Evolutionary conservation across 345 rosid species (phyloP).

Genomic region (Schrenkiella parvula): DNA sequence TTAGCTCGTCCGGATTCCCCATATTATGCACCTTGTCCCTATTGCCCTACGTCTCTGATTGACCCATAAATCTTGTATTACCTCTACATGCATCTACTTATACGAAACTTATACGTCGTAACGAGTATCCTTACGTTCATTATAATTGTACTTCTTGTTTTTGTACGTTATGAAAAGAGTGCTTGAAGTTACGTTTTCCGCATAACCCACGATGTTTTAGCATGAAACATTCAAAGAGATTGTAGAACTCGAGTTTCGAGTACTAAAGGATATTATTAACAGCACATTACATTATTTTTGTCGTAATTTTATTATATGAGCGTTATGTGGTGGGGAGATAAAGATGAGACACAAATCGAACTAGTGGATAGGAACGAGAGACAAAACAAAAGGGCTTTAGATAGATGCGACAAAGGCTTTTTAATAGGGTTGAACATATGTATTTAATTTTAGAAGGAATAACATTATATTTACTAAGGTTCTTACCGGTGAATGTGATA

Average conservation of each 20-base stretch:
- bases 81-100: background rate
- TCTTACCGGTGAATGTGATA: background rate
- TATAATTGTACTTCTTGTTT: background rate
- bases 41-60: background rate
- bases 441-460: background rate
- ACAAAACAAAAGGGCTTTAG: constrained; percentile 8
- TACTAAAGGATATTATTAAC: background rate
- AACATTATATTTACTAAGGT: background rate
- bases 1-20: constrained; percentile 20
- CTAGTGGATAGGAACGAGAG: constrained; percentile 25
- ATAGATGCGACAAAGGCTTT: background rate
- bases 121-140: background rate
- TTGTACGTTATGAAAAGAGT: background rate
- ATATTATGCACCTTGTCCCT: constrained; percentile 25
- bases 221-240: background rate
- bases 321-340: constrained; percentile 6
- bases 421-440: background rate
- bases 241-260: background rate
- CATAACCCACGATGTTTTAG: background rate
- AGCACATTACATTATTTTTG: background rate
- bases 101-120: background rate
- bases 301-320: background rate
- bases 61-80: background rate
- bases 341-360: constrained; percentile 2
- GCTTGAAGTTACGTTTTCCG: background rate